Evolutionary conservation across 2,329 filamentous ascomycete genomes (phyloP).

Genomic region (Nigrograna mackinnonii): DNA sequence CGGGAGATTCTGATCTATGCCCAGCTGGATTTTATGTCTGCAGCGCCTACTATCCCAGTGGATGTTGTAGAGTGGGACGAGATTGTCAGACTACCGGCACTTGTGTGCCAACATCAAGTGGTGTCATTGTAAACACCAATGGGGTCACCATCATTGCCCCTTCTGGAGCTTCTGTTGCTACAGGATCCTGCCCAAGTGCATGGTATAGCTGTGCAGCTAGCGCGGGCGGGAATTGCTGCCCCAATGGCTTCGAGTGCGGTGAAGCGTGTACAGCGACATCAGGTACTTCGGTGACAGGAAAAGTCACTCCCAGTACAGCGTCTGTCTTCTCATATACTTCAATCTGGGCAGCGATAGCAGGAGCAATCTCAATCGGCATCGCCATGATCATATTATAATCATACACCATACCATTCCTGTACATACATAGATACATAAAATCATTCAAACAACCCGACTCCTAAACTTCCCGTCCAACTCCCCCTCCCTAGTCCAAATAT

Average conservation of each 20-base stretch:
- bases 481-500: slow-evolving; percentile 26
- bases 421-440: neutral
- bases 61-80: slow-evolving; percentile 86
- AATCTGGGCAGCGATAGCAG: slow-evolving; percentile 31
- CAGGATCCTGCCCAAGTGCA: slow-evolving; percentile 67
- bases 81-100: slow-evolving; percentile 77
- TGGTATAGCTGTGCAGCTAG: slow-evolving; percentile 75
- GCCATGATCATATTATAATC: slow-evolving; percentile 45
- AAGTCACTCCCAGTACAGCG: slow-evolving; percentile 44
- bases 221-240: slow-evolving; percentile 82
- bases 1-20: slow-evolving; percentile 57
- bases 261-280: slow-evolving; percentile 40
- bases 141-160: slow-evolving; percentile 74
- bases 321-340: slow-evolving; percentile 27
- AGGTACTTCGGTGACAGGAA: slow-evolving; percentile 29
- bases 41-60: slow-evolving; percentile 75
- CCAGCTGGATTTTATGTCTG: slow-evolving; percentile 94
- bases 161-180: slow-evolving; percentile 48
- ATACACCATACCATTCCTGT: neutral
- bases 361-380: slow-evolving; percentile 33
- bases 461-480: slow-evolving; percentile 19
- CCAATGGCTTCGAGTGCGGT: slow-evolving; percentile 53
- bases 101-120: slow-evolving; percentile 66
- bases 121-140: slow-evolving; percentile 66
- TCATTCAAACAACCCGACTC: slow-evolving; percentile 13